Evolutionary conservation across 257 asterid species (phyloP).

Genomic region (Nicotiana noctiflora): DNA sequence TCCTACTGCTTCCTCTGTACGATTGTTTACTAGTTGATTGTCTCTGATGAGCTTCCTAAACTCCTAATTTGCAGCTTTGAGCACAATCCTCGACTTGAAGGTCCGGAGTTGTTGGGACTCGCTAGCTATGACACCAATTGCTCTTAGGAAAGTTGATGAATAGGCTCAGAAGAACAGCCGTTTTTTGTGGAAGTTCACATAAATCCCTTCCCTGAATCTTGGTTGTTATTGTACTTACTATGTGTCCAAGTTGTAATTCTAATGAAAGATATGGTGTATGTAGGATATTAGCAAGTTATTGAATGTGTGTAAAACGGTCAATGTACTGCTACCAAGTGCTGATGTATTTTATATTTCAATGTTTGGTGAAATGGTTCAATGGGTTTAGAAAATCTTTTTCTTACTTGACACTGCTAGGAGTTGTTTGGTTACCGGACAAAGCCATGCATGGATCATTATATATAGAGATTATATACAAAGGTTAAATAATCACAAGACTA

Average conservation of each 20-base stretch:
- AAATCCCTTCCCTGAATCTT: neutral
- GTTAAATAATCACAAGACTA: too few relatives aligned
- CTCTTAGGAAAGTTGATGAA: constrained; percentile 3
- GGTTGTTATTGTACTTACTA: constrained; percentile 5
- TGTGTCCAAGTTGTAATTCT: neutral
- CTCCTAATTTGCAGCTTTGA: constrained; percentile 11
- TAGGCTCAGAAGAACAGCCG: neutral
- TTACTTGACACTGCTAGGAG: neutral
- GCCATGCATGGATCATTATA: too few relatives aligned
- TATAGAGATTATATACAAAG: too few relatives aligned
- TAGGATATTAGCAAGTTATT: neutral
- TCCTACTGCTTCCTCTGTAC: neutral
- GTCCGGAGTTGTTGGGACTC: constrained; percentile 17
- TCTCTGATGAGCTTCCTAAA: neutral
- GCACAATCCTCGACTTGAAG: constrained; percentile 15
- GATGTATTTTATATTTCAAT: neutral
- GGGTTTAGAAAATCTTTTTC: neutral
- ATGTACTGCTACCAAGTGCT: neutral
- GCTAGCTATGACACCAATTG: constrained; percentile 14
- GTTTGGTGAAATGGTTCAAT: constrained; percentile 2
- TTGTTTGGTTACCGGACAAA: too few relatives aligned
- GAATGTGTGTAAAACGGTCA: neutral
- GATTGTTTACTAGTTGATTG: neutral
- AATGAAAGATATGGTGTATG: neutral
- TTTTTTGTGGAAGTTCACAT: neutral